Conservation (phyloP, 306 rosid species). For the Dryas octopetala region DNA sequence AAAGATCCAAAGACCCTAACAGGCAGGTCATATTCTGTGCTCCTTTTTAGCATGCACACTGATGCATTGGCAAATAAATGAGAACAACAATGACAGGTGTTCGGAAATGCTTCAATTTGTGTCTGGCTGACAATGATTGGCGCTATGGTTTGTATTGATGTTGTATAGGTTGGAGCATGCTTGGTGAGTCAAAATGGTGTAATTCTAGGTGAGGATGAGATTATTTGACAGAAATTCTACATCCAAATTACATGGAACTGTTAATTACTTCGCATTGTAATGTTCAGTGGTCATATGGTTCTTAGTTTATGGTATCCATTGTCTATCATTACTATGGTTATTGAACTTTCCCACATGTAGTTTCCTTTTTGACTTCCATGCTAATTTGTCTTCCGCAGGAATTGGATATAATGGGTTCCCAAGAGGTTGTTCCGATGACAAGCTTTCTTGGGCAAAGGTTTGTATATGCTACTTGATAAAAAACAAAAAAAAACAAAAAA, state of each 20-base stretch:
- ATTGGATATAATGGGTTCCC: constrained; percentile 97
- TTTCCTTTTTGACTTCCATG: background rate
- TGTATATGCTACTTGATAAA: constrained; percentile 14
- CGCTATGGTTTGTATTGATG: constrained; percentile 18
- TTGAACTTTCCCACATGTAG: background rate
- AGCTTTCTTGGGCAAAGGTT: constrained; percentile 98
- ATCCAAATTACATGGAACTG: background rate
- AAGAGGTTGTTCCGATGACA: constrained; percentile 93
- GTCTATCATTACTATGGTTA: background rate
- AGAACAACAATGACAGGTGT: background rate
- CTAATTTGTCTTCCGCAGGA: constrained; percentile 41
- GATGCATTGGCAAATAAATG: background rate
- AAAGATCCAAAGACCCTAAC: constrained; percentile 92
- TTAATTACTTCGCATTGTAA: background rate
- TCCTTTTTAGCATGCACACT: background rate
- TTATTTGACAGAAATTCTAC: background rate
- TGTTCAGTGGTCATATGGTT: background rate
- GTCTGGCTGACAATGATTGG: background rate
- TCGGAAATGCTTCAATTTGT: constrained; percentile 10
- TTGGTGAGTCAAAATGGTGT: constrained; percentile 80
- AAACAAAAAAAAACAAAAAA: background rate
- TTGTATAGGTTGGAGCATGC: constrained; percentile 86
- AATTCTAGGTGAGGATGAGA: constrained; percentile 70
- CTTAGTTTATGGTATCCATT: background rate
- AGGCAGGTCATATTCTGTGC: constrained; percentile 71